Conservation (phyloP, 2,329 filamentous ascomycete species). For the Cercospora nicotianae region DNA sequence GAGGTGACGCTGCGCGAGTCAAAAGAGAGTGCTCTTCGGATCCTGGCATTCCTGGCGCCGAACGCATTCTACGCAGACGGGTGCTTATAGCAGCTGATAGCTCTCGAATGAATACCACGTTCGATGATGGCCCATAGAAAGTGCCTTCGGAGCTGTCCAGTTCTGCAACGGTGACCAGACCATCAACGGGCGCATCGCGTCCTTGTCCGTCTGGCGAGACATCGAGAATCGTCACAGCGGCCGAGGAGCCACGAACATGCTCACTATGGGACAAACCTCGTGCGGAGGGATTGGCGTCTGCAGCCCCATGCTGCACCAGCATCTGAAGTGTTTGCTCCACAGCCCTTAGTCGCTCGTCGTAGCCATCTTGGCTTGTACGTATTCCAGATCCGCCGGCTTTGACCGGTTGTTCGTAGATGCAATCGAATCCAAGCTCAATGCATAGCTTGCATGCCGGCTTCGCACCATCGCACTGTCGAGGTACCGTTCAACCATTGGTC, state of each 20-base stretch:
- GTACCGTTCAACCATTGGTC: too few relatives aligned
- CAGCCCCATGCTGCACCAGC: neutral
- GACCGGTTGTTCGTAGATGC: slow-evolving; percentile 11
- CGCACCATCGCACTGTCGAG: slow-evolving; percentile 1
- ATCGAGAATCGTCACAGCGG: neutral
- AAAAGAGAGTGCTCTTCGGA: neutral
- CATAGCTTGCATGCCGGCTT: slow-evolving; percentile 12
- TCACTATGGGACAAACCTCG: too few relatives aligned
- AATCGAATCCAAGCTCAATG: slow-evolving; percentile 8
- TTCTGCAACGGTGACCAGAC: slow-evolving; percentile 1
- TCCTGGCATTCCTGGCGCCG: neutral
- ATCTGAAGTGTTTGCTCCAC: slow-evolving; percentile 9
- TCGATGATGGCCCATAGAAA: slow-evolving; percentile 5
- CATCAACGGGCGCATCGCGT: neutral
- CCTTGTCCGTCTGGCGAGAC: neutral
- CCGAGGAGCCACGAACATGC: neutral
- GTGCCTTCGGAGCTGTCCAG: neutral
- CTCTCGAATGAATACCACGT: neutral
- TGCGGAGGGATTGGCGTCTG: neutral
- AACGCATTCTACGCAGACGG: neutral
- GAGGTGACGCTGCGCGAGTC: neutral
- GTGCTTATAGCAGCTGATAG: neutral
- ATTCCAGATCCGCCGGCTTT: neutral
- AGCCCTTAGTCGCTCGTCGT: slow-evolving; percentile 6
- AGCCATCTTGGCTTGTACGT: neutral